Evolutionary conservation across 2,329 filamentous ascomycete species (phyloP).

Genomic region (Biscogniauxia sp.): DNA sequence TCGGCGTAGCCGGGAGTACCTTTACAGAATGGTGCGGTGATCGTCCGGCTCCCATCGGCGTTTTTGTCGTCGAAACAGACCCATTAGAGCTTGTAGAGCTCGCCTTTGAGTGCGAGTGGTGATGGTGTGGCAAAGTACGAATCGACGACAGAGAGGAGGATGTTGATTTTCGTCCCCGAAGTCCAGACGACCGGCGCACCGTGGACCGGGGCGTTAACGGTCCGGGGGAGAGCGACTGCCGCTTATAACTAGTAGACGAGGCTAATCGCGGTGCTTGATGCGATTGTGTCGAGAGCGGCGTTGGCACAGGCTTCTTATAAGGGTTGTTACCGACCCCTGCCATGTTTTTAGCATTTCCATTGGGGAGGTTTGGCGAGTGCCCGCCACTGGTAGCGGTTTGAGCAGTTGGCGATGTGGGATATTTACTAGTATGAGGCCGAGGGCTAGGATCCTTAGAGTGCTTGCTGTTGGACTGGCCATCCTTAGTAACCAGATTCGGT

Average conservation of each 20-base stretch:
- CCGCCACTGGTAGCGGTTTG: constrained; percentile 41
- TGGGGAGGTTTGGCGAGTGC: constrained; percentile 51
- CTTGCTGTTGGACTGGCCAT: constrained; percentile 40
- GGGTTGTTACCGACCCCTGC: constrained; percentile 21
- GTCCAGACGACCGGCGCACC: constrained; percentile 79
- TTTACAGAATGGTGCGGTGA: constrained; percentile 91
- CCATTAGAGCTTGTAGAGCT: constrained; percentile 86
- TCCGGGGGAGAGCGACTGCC: constrained; percentile 80
- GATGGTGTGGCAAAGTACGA: constrained; percentile 79
- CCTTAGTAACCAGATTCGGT: constrained; percentile 55
- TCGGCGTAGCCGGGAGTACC: constrained; percentile 89
- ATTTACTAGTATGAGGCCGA: constrained; percentile 59
- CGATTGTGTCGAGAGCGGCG: constrained; percentile 29
- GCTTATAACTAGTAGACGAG: constrained; percentile 53
- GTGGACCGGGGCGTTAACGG: constrained; percentile 86
- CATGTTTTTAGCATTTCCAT: constrained; percentile 43
- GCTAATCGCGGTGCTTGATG: constrained; percentile 34
- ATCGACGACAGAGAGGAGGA: constrained; percentile 93
- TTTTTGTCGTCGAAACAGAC: constrained; percentile 67
- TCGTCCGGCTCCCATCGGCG: constrained; percentile 59
- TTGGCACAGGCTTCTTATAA: constrained; percentile 28
- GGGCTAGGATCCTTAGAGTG: constrained; percentile 53
- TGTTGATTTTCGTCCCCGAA: constrained; percentile 91
- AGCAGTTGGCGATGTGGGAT: constrained; percentile 42
- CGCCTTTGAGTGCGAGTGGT: constrained; percentile 88